Conservation (phyloP, 2,329 filamentous ascomycete species). For the Pseudocercospora musae region DNA sequence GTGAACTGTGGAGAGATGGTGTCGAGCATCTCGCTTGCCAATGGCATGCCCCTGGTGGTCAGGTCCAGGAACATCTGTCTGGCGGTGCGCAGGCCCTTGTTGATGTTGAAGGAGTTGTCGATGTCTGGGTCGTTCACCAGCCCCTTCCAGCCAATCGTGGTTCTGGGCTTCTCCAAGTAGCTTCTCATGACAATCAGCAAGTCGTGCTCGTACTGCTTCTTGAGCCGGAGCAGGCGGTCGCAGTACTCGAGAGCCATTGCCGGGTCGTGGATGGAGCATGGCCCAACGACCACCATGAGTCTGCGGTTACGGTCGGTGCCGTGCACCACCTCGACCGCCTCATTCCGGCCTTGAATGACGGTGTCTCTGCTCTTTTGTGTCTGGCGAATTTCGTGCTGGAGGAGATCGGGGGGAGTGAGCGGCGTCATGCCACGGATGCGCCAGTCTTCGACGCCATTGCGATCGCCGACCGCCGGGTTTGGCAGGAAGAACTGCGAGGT, state of each 20-base stretch:
- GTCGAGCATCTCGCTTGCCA: conserved; percentile 96
- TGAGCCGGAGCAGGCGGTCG: conserved; percentile 72
- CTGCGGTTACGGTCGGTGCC: conserved; percentile 56
- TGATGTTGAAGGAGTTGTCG: conserved; percentile 98
- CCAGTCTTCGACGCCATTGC: conserved; percentile 50
- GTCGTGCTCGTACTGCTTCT: conserved; percentile 84
- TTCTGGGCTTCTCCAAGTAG: conserved; percentile 97
- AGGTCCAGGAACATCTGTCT: conserved; percentile 91
- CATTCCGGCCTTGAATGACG: conserved; percentile 58
- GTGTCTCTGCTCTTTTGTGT: conserved; percentile 50
- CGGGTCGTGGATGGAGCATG: conserved; percentile 97
- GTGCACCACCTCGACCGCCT: conserved; percentile 60
- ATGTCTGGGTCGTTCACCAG: conserved; percentile 98
- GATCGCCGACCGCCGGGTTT: conserved; percentile 50
- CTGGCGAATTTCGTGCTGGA: conserved; percentile 84
- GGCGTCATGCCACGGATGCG: conserved; percentile 61
- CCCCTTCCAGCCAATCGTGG: conserved; percentile 98
- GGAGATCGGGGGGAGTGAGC: conserved; percentile 85
- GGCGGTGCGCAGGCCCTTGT: conserved; percentile 86
- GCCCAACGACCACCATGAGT: conserved; percentile 79
- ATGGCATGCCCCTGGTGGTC: conserved; percentile 87
- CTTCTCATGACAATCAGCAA: conserved; percentile 95
- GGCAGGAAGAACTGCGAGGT: conserved; percentile 47
- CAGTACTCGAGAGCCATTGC: conserved; percentile 89
- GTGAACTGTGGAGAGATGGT: conserved; percentile 97